These are phyloP conservation scores for Pseudopithomyces chartarum DNA, from an alignment of 2,329 filamentous ascomycete species.

Conservation along the genomic window DNA sequence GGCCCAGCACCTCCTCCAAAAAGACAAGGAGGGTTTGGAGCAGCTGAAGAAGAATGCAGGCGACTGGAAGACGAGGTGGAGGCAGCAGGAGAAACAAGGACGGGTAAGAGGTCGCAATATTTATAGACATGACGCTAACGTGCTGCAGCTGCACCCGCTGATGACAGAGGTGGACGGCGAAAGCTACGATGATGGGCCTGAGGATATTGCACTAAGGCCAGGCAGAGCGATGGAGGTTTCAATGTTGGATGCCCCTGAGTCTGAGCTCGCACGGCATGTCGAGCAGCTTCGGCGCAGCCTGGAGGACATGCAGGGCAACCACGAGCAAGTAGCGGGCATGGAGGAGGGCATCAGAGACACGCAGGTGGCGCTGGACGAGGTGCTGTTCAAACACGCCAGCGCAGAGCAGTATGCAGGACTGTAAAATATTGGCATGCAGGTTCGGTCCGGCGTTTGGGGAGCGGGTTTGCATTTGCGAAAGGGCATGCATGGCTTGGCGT, in stretches of 20 bases:
- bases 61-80: slow-evolving; percentile 37
- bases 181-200: slow-evolving; percentile 31
- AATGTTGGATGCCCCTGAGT: slow-evolving; percentile 35
- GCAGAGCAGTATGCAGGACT: slow-evolving; percentile 39
- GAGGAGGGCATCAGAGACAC: slow-evolving; percentile 35
- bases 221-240: slow-evolving; percentile 20
- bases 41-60: slow-evolving; percentile 35
- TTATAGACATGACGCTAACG: slow-evolving; percentile 23
- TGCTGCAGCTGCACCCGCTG: slow-evolving; percentile 40
- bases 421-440: slow-evolving; percentile 37
- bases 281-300: slow-evolving; percentile 45
- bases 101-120: slow-evolving; percentile 23
- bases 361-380: slow-evolving; percentile 39
- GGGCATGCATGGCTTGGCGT: slow-evolving; percentile 25
- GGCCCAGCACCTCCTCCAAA: slow-evolving; percentile 51
- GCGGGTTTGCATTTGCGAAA: slow-evolving; percentile 18
- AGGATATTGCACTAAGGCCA: slow-evolving; percentile 36
- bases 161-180: slow-evolving; percentile 25
- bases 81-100: slow-evolving; percentile 35
- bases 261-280: slow-evolving; percentile 40
- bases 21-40: slow-evolving; percentile 34
- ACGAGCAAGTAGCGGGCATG: slow-evolving; percentile 43
- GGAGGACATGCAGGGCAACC: slow-evolving; percentile 45
- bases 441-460: slow-evolving; percentile 22
- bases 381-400: slow-evolving; percentile 39